Evolutionary conservation across 2,329 filamentous ascomycete species (phyloP).

Genomic region (Xylaria sp.): DNA sequence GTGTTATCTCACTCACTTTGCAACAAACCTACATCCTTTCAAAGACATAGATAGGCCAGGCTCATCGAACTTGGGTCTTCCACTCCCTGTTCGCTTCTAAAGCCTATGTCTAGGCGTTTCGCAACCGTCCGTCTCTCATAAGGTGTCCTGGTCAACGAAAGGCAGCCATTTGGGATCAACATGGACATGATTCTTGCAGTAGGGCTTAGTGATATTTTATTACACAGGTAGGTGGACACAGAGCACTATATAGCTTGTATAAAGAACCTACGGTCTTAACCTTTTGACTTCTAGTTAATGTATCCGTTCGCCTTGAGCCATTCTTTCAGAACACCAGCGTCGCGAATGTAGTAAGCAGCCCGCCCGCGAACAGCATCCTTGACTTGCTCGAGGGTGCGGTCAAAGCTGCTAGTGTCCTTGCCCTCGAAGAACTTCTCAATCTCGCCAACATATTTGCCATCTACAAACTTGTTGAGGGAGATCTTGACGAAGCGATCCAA

Average conservation of each 20-base stretch:
- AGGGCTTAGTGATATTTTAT: neutral
- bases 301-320: slow-evolving; percentile 71
- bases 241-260: neutral
- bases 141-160: neutral
- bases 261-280: neutral
- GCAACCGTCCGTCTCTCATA: neutral
- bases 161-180: neutral
- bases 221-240: too few species aligned
- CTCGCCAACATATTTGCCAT: slow-evolving; percentile 71
- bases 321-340: slow-evolving; percentile 73
- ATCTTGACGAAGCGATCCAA: slow-evolving; percentile 87
- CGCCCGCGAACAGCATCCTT: slow-evolving; percentile 85
- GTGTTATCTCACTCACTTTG: too few species aligned
- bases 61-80: neutral
- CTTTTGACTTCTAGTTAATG: slow-evolving; percentile 23
- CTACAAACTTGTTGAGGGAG: slow-evolving; percentile 78
- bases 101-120: neutral
- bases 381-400: slow-evolving; percentile 83
- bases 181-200: neutral
- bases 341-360: slow-evolving; percentile 80
- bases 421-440: slow-evolving; percentile 84
- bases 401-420: slow-evolving; percentile 86
- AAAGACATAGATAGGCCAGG: too few species aligned
- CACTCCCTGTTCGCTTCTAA: neutral
- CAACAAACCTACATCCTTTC: too few species aligned